These are phyloP conservation scores for Tephrocybe sp. DNA, from an alignment of 768 basidiomycete genomes.

Conservation along the genomic window DNA sequence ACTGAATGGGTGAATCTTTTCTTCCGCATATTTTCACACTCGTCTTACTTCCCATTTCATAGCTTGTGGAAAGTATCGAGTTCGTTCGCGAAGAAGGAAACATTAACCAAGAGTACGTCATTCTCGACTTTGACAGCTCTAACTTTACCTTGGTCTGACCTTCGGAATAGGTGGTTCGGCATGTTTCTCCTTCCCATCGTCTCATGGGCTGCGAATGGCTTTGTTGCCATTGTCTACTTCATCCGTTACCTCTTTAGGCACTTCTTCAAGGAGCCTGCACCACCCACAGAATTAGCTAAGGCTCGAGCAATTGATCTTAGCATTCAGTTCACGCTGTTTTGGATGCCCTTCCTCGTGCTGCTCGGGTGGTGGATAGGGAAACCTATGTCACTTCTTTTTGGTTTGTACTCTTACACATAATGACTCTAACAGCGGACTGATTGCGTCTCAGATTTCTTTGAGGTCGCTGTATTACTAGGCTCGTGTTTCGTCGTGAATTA, in stretches of 20 bases:
- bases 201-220: constrained; percentile 72
- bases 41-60: constrained; percentile 42
- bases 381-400: constrained; percentile 68
- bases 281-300: constrained; percentile 61
- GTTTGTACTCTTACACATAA: constrained; percentile 32
- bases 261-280: constrained; percentile 36
- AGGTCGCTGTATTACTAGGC: constrained; percentile 63
- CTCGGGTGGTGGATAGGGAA: constrained; percentile 66
- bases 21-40: neutral
- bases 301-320: constrained; percentile 74
- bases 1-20: constrained; percentile 59
- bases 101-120: constrained; percentile 52
- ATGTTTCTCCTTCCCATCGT: constrained; percentile 70
- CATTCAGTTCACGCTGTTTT: constrained; percentile 77
- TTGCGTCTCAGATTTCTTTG: constrained; percentile 57
- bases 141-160: neutral
- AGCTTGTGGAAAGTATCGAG: constrained; percentile 63
- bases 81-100: constrained; percentile 40
- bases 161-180: constrained; percentile 61
- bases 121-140: neutral
- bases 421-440: neutral
- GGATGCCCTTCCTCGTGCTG: constrained; percentile 74
- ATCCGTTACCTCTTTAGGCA: constrained; percentile 41
- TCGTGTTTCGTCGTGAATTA: constrained; percentile 79
- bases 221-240: constrained; percentile 60